These are phyloP conservation scores for Prinsepia uniflora DNA, from an alignment of 306 rosid genomes.

Conservation along the genomic window DNA sequence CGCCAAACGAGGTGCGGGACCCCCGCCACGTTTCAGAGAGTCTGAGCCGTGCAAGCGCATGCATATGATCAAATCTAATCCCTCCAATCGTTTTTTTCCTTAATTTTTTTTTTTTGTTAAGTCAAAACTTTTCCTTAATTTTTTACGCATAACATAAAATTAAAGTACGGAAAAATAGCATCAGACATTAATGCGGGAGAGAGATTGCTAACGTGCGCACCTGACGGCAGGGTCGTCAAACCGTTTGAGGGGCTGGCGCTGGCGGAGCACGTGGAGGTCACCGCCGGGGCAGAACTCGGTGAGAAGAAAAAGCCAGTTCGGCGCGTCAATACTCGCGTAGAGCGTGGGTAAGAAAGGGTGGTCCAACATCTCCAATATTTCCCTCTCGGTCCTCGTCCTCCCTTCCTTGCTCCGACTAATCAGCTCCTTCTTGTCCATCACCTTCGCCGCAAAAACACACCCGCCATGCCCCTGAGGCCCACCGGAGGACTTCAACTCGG, in stretches of 20 bases:
- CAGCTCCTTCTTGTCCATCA: constrained; percentile 78
- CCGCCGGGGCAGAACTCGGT: constrained; percentile 93
- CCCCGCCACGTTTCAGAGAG: background rate
- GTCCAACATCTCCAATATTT: constrained; percentile 60
- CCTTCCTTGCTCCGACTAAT: constrained; percentile 71
- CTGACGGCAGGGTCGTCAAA: constrained; percentile 68
- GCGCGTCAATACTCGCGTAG: constrained; percentile 61
- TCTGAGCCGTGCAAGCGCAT: background rate
- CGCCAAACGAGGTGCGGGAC: constrained; percentile 17
- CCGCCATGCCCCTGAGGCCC: constrained; percentile 7
- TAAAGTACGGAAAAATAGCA: background rate
- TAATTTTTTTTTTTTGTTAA: too few species aligned
- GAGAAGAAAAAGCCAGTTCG: constrained; percentile 61
- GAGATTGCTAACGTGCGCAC: constrained; percentile 41
- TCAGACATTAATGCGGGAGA: background rate
- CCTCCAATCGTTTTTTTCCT: background rate
- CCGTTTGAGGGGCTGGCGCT: constrained; percentile 68
- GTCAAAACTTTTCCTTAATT: too few species aligned
- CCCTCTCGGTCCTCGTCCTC: constrained; percentile 69
- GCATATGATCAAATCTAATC: background rate
- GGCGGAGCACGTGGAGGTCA: constrained; percentile 81
- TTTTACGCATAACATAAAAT: background rate
- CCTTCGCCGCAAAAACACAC: constrained; percentile 63
- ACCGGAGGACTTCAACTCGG: constrained; percentile 39
- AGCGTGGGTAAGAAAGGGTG: constrained; percentile 82